phyloP scores from a whole-genome alignment of 306 rosid genomes.

The Castanea crenata region DNA sequence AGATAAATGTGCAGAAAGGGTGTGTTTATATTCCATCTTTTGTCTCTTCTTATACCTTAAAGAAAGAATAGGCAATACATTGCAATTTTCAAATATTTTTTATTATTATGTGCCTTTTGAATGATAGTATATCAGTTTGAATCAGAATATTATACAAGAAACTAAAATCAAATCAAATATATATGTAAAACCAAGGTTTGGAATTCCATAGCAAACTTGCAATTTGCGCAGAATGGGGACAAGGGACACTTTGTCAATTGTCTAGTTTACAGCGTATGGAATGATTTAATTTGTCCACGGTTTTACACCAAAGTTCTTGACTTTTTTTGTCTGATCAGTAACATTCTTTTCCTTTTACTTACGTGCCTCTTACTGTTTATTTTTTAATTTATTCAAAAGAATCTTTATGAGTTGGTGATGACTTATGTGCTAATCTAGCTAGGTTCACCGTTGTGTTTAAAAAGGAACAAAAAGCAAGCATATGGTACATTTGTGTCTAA shows the following conservation, averaged over 20 bases:
- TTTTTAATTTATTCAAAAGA: background rate
- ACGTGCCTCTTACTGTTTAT: background rate
- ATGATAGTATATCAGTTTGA: background rate
- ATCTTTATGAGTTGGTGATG: no score
- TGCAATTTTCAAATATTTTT: background rate
- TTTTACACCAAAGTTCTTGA: background rate
- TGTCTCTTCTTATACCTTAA: background rate
- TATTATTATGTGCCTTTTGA: background rate
- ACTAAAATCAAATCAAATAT: background rate
- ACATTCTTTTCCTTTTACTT: no score
- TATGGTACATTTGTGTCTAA: no score
- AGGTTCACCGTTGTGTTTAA: no score
- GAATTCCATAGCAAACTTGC: background rate
- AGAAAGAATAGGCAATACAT: background rate
- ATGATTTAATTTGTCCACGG: background rate
- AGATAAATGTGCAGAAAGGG: slow-evolving; percentile 54
- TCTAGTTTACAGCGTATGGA: background rate
- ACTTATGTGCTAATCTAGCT: no score
- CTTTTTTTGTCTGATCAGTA: background rate
- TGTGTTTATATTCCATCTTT: background rate
- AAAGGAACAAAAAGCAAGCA: background rate
- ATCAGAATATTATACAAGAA: background rate
- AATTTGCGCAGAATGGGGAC: background rate
- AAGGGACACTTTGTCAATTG: background rate
- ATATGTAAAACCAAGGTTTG: background rate